A percentile compares a stretch with the other conserved stretches of the same genome.
phyloP scores from a whole-genome alignment of 306 rosid genomes.

The Astragalus membranaceus region DNA sequence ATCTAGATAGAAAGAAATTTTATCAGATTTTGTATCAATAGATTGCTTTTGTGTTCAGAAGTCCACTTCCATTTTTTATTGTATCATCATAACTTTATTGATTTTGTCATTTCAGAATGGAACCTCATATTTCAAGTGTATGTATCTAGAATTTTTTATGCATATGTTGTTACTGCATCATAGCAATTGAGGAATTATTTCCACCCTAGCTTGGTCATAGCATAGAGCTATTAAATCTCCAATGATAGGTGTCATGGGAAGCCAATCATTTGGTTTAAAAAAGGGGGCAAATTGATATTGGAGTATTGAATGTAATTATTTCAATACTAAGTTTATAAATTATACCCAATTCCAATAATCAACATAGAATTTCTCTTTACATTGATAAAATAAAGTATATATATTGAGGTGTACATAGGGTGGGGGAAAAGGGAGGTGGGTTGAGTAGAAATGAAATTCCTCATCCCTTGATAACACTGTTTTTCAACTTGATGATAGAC shows the following conservation, averaged over 20 bases:
- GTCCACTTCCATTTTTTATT: neutral
- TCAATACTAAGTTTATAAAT: too few relatives aligned
- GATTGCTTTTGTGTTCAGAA: neutral
- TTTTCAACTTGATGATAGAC: constrained; percentile 25
- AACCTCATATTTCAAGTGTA: neutral
- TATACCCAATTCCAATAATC: too few relatives aligned
- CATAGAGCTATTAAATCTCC: too few relatives aligned
- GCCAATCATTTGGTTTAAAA: too few relatives aligned
- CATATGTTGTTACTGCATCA: neutral
- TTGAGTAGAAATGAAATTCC: neutral
- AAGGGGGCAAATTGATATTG: too few relatives aligned
- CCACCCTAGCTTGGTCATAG: too few relatives aligned
- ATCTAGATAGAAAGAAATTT: neutral
- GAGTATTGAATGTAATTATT: too few relatives aligned
- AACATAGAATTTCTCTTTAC: neutral
- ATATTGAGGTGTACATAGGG: neutral
- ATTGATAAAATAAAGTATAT: neutral
- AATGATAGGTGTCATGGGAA: too few relatives aligned
- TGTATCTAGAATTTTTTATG: neutral
- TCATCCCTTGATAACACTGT: neutral
- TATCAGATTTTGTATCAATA: neutral
- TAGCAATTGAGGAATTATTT: too few relatives aligned
- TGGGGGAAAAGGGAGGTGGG: neutral
- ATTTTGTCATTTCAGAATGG: neutral
- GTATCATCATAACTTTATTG: neutral